phyloP scores from a whole-genome alignment of 345 rosid species.

The Anastatica hierochuntica region DNA sequence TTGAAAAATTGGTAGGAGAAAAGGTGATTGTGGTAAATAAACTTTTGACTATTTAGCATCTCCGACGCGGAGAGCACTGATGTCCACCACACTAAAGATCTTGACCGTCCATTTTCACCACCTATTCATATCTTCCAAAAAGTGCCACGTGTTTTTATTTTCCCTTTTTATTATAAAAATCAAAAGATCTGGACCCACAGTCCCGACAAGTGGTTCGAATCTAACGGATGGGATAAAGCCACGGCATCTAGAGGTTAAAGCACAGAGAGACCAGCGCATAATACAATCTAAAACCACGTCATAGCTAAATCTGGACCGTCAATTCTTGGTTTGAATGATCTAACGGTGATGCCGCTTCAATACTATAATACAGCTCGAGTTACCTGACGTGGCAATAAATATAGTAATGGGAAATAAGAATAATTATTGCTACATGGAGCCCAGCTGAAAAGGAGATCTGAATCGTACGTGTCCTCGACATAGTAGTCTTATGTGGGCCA shows the following conservation, averaged over 20 bases:
- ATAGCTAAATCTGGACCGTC: neutral
- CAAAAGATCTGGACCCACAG: conserved; percentile 1
- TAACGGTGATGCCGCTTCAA: conserved; percentile 5
- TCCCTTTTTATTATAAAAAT: too few species aligned
- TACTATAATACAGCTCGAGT: neutral
- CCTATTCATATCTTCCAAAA: conserved; percentile 3
- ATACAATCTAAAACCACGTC: neutral
- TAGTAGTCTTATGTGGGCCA: conserved; percentile 23
- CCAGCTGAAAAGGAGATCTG: conserved; percentile 3
- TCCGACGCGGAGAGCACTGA: conserved; percentile 32
- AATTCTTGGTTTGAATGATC: neutral
- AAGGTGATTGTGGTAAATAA: conserved; percentile 5
- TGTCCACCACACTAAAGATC: conserved; percentile 1
- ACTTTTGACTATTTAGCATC: conserved; percentile 20
- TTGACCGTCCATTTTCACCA: conserved; percentile 12
- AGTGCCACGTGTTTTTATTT: neutral
- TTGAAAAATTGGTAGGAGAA: too few species aligned
- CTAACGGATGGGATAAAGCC: conserved; percentile 27
- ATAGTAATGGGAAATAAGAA: neutral
- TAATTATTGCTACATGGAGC: conserved; percentile 19
- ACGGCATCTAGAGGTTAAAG: conserved; percentile 8
- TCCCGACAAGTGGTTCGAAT: conserved; percentile 9
- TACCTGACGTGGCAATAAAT: conserved; percentile 22
- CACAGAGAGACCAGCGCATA: conserved; percentile 3
- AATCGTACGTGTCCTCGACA: conserved; percentile 19